A percentile compares a stretch with the other conserved stretches of the same genome.
Conservation (phyloP, 2,329 filamentous ascomycete genomes). For the Harringtonia lauricola region DNA sequence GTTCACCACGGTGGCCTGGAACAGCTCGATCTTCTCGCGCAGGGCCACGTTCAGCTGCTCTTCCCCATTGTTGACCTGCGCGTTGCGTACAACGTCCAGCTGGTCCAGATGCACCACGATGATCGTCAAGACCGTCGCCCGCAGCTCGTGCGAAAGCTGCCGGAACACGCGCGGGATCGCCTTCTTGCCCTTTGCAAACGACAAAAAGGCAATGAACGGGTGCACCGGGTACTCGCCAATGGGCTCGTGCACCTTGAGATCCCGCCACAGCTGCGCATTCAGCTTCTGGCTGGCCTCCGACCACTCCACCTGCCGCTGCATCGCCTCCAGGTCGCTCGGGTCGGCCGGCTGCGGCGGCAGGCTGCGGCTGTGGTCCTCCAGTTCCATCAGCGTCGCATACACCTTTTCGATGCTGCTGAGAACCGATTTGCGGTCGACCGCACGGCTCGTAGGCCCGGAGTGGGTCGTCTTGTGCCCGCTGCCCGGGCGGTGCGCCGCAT, state of each 20-base stretch:
- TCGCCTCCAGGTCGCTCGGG: constrained; percentile 53
- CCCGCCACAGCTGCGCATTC: constrained; percentile 72
- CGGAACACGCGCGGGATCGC: constrained; percentile 90
- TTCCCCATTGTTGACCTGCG: constrained; percentile 63
- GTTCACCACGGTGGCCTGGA: constrained; percentile 79
- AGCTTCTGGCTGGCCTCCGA: constrained; percentile 57
- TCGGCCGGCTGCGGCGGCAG: constrained; percentile 55
- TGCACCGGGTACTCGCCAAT: constrained; percentile 69
- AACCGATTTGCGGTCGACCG: constrained; percentile 70
- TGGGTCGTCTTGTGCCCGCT: constrained; percentile 29
- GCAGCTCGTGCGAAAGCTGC: constrained; percentile 83
- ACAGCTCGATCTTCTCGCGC: constrained; percentile 87
- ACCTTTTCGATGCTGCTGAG: constrained; percentile 81
- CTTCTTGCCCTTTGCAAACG: constrained; percentile 92
- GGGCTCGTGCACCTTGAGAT: constrained; percentile 86
- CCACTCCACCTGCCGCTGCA: constrained; percentile 72
- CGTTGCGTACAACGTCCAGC: constrained; percentile 78
- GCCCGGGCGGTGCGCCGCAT: constrained; percentile 42
- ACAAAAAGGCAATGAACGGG: constrained; percentile 92
- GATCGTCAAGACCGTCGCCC: constrained; percentile 90
- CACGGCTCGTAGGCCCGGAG: constrained; percentile 20
- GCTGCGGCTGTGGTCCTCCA: constrained; percentile 84
- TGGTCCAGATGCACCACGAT: constrained; percentile 89
- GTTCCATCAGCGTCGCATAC: constrained; percentile 79
- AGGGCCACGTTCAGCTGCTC: constrained; percentile 60